Percentiles rank a stretch among this genome's conserved stretches.
Conservation (phyloP, 2,329 filamentous ascomycete species). For the Tolypocladium amazonense region DNA sequence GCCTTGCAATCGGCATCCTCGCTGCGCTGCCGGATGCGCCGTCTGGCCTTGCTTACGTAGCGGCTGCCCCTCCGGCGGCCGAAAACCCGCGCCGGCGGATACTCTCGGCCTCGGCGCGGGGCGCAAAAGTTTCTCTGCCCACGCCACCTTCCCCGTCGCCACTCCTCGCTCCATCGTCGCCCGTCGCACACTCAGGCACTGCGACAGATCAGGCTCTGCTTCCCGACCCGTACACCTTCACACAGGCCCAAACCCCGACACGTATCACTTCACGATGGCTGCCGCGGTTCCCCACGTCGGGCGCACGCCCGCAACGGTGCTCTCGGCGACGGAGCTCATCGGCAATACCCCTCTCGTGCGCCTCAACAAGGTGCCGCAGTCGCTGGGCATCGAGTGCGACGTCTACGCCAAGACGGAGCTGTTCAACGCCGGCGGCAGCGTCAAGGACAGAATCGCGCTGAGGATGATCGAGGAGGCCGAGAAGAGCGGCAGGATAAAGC, state of each 20-base stretch:
- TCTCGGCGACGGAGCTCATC: constrained; percentile 75
- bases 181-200: not conserved
- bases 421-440: constrained; percentile 87
- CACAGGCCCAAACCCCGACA: not conserved
- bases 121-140: not conserved
- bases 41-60: too few species aligned
- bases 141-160: not conserved
- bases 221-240: not conserved
- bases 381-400: constrained; percentile 76
- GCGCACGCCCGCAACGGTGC: constrained; percentile 26
- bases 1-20: too few species aligned
- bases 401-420: constrained; percentile 88
- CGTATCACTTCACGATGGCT: constrained; percentile 6
- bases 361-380: constrained; percentile 86
- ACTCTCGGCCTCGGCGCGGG: constrained; percentile 17
- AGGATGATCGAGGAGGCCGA: constrained; percentile 98
- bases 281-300: constrained; percentile 16
- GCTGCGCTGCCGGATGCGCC: too few species aligned
- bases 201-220: not conserved
- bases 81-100: too few species aligned
- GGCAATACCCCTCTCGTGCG: constrained; percentile 93
- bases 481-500: constrained; percentile 84
- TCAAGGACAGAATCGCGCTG: constrained; percentile 91
- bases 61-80: too few species aligned
- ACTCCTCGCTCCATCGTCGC: not conserved